Evolutionary conservation across 2,329 filamentous ascomycete species (phyloP), one percentile per base, ranked within the genome.

Genomic region (Colletotrichum siamense): DNA sequence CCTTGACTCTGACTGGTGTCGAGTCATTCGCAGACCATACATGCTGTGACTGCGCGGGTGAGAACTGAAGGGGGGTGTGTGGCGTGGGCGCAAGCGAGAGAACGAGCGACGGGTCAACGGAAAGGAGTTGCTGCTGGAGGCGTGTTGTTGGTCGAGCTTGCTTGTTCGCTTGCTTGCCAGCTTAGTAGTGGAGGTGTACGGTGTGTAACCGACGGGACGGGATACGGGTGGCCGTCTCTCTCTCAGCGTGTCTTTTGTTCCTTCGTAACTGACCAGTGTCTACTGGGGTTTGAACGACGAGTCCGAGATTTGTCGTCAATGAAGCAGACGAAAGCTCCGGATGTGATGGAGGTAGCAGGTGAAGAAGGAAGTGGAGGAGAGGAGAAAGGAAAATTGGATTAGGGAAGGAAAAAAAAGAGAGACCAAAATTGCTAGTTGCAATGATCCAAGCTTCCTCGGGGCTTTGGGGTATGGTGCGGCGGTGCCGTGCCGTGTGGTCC

Each of bases 1-100:
- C 71, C 62, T 73, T 73, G 70, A 73, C 64, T 76, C 64, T 76
- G 73, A 73, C 70, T 76, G 73, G 70, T 76, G 73, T 64, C 73
- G 73, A 76, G 73, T 69, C 64, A 69, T 73, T 73, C 64, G 70
- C 70, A 26, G 70, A 22, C 64, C 73, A 76, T 69, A 69, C 73
- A 73, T 76, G 65, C 70, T 76, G 73, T 73, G 70, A 73, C 70
- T 59, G 57, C 70, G 57, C 70, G 59, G 32, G 70, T 36, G 73
- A 69, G 44, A n/a, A 28, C 61, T 26, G 55, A 22, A 55, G 30
- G 16, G 32, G 36, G 59, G 64, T 32, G 63, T 57, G 63, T 73
- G 63, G 39, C 69, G 69, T 76, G 44, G 63, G 30, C 73, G 73
- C 69, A 72, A 39, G 52, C 52, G 73, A 52, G 59, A 32, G 59